A percentile compares a stretch with the other conserved stretches of the same genome.
These are phyloP conservation scores for Aquilaria yunnanensis DNA, from an alignment of 345 rosid species.

Conservation along the genomic window DNA sequence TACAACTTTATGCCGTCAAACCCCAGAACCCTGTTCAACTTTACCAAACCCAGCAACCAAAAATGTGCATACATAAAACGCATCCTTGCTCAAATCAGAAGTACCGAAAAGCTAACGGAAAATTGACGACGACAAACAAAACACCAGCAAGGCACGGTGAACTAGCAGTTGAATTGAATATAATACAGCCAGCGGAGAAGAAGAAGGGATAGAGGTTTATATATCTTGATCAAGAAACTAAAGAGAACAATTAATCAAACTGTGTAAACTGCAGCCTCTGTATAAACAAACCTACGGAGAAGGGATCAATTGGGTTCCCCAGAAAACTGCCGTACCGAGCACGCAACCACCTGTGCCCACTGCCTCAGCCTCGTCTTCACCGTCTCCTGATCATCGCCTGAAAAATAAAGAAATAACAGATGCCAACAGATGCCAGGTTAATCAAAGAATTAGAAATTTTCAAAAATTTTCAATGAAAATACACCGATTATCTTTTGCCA, in stretches of 20 bases:
- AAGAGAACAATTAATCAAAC: background rate
- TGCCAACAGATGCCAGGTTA: background rate
- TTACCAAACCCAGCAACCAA: too few species aligned
- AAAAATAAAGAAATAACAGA: background rate
- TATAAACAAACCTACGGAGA: background rate
- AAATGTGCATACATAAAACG: too few species aligned
- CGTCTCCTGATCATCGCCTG: conserved; percentile 69
- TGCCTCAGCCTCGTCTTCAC: conserved; percentile 71
- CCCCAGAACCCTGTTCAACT: too few species aligned
- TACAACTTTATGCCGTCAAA: too few species aligned
- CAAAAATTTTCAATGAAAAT: background rate
- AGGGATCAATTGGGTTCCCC: conserved; percentile 31
- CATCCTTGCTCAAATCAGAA: too few species aligned
- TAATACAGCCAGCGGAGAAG: too few species aligned
- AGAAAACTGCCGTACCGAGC: conserved; percentile 57
- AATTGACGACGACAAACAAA: too few species aligned
- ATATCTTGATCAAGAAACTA: background rate
- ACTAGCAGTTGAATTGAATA: too few species aligned
- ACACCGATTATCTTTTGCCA: too few species aligned
- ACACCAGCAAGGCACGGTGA: too few species aligned
- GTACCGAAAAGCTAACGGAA: too few species aligned
- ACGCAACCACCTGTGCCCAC: conserved; percentile 91
- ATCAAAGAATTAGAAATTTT: background rate
- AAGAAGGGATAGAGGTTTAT: background rate
- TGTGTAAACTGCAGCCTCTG: background rate